Conservation (phyloP, 805 yeast species). For the Lipomyces spencermartinsiae region DNA sequence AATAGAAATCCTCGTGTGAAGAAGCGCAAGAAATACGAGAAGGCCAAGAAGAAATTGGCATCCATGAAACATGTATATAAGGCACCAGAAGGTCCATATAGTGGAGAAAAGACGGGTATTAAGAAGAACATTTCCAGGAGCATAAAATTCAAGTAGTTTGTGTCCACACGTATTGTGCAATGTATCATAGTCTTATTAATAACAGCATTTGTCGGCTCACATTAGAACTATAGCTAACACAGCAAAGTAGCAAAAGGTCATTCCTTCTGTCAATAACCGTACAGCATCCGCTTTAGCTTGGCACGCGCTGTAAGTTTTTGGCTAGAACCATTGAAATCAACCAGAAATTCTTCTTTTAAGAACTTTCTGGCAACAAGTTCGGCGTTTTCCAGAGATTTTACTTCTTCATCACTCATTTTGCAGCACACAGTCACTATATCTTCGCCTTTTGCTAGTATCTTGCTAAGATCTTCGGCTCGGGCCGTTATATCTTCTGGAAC, state of each 20-base stretch:
- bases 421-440: slow-evolving; percentile 39
- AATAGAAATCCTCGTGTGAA: slow-evolving; percentile 95
- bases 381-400: slow-evolving; percentile 25
- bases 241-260: slow-evolving; percentile 1
- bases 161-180: background rate
- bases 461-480: slow-evolving; percentile 46
- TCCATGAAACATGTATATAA: slow-evolving; percentile 90
- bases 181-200: slow-evolving; percentile 3
- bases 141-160: slow-evolving; percentile 61
- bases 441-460: slow-evolving; percentile 36
- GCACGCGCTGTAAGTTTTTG: slow-evolving; percentile 8
- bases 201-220: background rate
- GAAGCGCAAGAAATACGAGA: slow-evolving; percentile 96
- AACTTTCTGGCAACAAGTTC: slow-evolving; percentile 45
- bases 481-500: slow-evolving; percentile 44
- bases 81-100: slow-evolving; percentile 73
- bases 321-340: background rate
- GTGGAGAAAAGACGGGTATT: slow-evolving; percentile 96
- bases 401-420: slow-evolving; percentile 37
- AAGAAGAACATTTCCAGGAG: slow-evolving; percentile 91
- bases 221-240: background rate
- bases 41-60: slow-evolving; percentile 90
- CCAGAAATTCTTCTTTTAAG: slow-evolving; percentile 40
- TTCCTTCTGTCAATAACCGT: background rate
- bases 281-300: slow-evolving; percentile 11